Percentiles rank a stretch among this genome's conserved stretches.
phyloP scores from a whole-genome alignment of 106 monocot genomes.

The Dendrobium catenatum region DNA sequence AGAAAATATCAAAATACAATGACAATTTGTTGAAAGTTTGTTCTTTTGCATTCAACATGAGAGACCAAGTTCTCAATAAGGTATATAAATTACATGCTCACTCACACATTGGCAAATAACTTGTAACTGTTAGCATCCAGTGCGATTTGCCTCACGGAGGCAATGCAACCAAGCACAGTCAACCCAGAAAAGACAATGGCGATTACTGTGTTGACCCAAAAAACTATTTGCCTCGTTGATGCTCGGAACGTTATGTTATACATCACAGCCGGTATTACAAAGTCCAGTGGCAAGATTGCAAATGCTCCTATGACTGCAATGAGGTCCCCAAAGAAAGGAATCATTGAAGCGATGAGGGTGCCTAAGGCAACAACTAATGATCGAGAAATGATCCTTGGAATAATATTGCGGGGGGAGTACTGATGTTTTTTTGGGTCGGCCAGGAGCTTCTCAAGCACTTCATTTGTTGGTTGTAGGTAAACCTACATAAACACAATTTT shows the following conservation, averaged over 20 bases:
- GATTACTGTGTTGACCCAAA: constrained; percentile 63
- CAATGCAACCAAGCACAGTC: constrained; percentile 37
- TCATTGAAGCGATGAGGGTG: constrained; percentile 75
- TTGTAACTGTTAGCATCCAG: constrained; percentile 21
- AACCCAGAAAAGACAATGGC: constrained; percentile 45
- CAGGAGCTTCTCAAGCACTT: constrained; percentile 65
- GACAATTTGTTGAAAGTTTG: no score
- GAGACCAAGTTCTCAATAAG: no score
- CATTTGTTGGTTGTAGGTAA: constrained; percentile 85
- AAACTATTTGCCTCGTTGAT: constrained; percentile 27
- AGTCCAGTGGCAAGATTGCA: constrained; percentile 81
- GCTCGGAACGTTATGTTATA: constrained; percentile 80
- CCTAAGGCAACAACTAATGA: constrained; percentile 39
- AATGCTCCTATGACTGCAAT: constrained; percentile 76
- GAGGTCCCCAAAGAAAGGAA: constrained; percentile 91
- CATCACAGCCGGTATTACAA: constrained; percentile 54
- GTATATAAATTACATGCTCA: no score
- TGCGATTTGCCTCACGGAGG: constrained; percentile 20
- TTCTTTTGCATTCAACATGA: no score
- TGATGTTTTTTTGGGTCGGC: constrained; percentile 46
- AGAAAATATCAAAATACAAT: no score
- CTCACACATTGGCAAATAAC: constrained; percentile 25
- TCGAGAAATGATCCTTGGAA: constrained; percentile 55
- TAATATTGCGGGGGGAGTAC: constrained; percentile 60
- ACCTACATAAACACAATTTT: constrained; percentile 23